Conservation (phyloP, 1,139 yeast species). For the Blastobotrys capitulatus region DNA sequence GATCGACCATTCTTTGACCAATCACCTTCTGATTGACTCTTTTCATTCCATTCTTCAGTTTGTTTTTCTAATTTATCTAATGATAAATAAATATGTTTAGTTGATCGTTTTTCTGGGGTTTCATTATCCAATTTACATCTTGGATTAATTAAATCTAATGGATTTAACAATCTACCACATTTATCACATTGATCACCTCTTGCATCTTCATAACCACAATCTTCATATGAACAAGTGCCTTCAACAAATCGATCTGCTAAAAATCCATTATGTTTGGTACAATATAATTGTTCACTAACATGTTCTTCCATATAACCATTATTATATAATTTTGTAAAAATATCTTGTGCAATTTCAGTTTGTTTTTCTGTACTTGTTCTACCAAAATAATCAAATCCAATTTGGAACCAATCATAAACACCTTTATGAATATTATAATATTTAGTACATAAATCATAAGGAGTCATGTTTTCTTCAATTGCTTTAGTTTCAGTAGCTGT, state of each 20-base stretch:
- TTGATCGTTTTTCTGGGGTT: slow-evolving; percentile 70
- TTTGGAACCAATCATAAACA: slow-evolving; percentile 94
- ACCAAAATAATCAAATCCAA: slow-evolving; percentile 91
- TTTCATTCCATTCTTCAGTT: slow-evolving; percentile 65
- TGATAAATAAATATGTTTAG: slow-evolving; percentile 80
- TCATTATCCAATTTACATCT: slow-evolving; percentile 90
- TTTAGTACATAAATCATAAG: slow-evolving; percentile 83
- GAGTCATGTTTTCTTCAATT: slow-evolving; percentile 84
- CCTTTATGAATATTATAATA: slow-evolving; percentile 81
- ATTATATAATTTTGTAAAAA: slow-evolving; percentile 66
- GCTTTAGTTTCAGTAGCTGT: slow-evolving; percentile 99
- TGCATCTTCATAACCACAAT: slow-evolving; percentile 91
- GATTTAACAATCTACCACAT: slow-evolving; percentile 85
- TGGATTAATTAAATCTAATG: slow-evolving; percentile 88
- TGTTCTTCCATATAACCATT: slow-evolving; percentile 82
- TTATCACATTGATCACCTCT: slow-evolving; percentile 99
- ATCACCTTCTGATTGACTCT: slow-evolving; percentile 61
- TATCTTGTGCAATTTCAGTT: slow-evolving; percentile 93
- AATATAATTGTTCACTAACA: slow-evolving; percentile 82
- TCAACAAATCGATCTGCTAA: slow-evolving; percentile 96
- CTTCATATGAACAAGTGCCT: slow-evolving; percentile 78
- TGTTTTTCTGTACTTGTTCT: slow-evolving; percentile 91
- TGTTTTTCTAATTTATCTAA: slow-evolving; percentile 78
- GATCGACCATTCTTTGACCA: slow-evolving; percentile 92
- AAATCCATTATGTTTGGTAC: slow-evolving; percentile 84